Conservation (phyloP, 129 eudicot species). For the Saposhnikovia divaricata region DNA sequence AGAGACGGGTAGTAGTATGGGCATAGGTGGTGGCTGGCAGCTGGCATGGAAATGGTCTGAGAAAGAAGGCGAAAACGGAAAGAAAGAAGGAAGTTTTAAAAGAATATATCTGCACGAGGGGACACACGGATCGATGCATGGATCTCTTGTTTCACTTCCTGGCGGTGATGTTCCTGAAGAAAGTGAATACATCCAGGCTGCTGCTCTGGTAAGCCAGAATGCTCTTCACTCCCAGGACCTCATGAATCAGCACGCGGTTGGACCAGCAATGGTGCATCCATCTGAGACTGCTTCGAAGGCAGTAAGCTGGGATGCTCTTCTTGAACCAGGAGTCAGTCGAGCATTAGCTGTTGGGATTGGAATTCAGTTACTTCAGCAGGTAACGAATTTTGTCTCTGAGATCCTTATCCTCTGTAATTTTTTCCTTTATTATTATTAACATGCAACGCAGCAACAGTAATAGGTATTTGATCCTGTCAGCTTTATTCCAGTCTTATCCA, state of each 20-base stretch:
- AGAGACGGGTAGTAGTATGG: slow-evolving; percentile 48
- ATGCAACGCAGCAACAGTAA: neutral
- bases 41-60: slow-evolving; percentile 50
- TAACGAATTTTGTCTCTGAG: slow-evolving; percentile 11
- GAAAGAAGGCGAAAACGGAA: slow-evolving; percentile 36
- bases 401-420: neutral
- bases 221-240: slow-evolving; percentile 39
- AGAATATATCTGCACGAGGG: slow-evolving; percentile 80
- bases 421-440: neutral
- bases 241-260: slow-evolving; percentile 34
- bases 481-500: neutral
- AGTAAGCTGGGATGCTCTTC: slow-evolving; percentile 61
- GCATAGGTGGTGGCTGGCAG: slow-evolving; percentile 98
- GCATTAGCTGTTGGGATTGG: slow-evolving; percentile 90
- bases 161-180: slow-evolving; percentile 40
- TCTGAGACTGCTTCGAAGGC: slow-evolving; percentile 35
- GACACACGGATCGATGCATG: slow-evolving; percentile 40
- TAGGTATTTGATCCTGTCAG: neutral
- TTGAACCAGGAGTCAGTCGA: slow-evolving; percentile 75
- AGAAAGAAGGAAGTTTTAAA: slow-evolving; percentile 39
- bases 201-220: slow-evolving; percentile 83
- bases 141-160: slow-evolving; percentile 49
- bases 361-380: slow-evolving; percentile 94
- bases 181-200: slow-evolving; percentile 48
- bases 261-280: slow-evolving; percentile 29